Percentiles rank a stretch among this genome's conserved stretches.
These are phyloP conservation scores for Reutealis trisperma DNA, from an alignment of 345 rosid genomes.

Conservation along the genomic window DNA sequence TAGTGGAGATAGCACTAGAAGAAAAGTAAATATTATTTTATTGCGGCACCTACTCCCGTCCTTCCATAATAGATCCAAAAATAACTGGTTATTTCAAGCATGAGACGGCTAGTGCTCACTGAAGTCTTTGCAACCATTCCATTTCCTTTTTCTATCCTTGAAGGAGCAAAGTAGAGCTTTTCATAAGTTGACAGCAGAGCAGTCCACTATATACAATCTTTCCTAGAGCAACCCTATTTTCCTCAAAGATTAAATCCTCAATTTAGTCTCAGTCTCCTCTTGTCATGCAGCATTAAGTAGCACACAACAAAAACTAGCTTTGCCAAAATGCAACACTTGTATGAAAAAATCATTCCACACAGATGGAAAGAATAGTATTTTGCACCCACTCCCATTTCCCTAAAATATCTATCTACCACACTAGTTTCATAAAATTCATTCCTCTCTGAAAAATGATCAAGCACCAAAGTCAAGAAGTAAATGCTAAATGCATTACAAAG, in stretches of 20 bases:
- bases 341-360: not conserved
- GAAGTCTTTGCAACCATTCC: constrained; percentile 32
- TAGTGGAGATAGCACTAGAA: constrained; percentile 71
- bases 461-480: no score
- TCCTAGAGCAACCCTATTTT: not conserved
- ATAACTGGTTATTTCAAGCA: constrained; percentile 31
- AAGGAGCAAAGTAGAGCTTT: constrained; percentile 19
- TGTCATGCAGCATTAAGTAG: not conserved
- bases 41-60: constrained; percentile 44
- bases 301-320: not conserved
- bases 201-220: constrained; percentile 8
- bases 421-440: not conserved
- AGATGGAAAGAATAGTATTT: not conserved
- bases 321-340: not conserved
- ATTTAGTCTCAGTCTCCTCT: not conserved
- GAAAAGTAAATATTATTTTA: constrained; percentile 31
- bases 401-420: not conserved
- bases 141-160: constrained; percentile 21
- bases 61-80: constrained; percentile 16
- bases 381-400: not conserved
- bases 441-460: not conserved
- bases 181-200: constrained; percentile 34
- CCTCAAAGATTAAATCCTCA: not conserved
- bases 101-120: constrained; percentile 30
- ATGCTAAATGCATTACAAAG: not conserved